Base-by-base conservation (phyloP, 805 yeast genomes). In the Teunomyces aglyptinius region DNA sequence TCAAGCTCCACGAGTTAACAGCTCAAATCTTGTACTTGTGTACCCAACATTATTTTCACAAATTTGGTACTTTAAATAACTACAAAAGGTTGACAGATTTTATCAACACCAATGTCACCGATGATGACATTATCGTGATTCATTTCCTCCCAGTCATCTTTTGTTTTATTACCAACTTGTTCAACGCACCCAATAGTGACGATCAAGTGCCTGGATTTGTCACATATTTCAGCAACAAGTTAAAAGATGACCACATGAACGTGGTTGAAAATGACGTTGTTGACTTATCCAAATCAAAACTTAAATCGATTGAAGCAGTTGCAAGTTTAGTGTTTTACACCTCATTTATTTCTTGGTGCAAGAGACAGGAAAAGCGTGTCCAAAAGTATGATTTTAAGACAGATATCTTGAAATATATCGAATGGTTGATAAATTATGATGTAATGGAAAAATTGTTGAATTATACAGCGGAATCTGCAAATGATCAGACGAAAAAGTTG, bases 391-490 rank as follows among this genome's bases (percentile, higher is more conserved):
- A 83, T 50, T 85, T 84, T 54, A 76, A 76, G 34, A 66, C 66
- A 20, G 77, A 75, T 36, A 79, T 85, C 22, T 78, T 83, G 49
- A 71, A 71, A 26, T 87, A 88, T 47, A 76, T 85, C 68, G 78
- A 78, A 31, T 62, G 67, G 41, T 75, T 80, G 13, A 81, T 85
- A 6, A 79, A 80, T 41, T 68, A 77, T 26, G 94, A 92, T 33
- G 88, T 88, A 0, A 65, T 86, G 52, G 94, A 87, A 58, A 85
- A 82, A 56, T 61, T 87, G 18, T 66, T 87, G 55, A 75, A 81
- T 16, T 67, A 79, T 35, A 63, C 85, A 2, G 83, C 89, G 1
- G 89, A 83, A 45, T 76, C 86, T 2, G 46, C 67, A 0, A 65
- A 75, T 2, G 59, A 65, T 0, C 49, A 65, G 6, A 67, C 76